Conservation (phyloP, 768 basidiomycete genomes). For the Tulasnella calospora region DNA sequence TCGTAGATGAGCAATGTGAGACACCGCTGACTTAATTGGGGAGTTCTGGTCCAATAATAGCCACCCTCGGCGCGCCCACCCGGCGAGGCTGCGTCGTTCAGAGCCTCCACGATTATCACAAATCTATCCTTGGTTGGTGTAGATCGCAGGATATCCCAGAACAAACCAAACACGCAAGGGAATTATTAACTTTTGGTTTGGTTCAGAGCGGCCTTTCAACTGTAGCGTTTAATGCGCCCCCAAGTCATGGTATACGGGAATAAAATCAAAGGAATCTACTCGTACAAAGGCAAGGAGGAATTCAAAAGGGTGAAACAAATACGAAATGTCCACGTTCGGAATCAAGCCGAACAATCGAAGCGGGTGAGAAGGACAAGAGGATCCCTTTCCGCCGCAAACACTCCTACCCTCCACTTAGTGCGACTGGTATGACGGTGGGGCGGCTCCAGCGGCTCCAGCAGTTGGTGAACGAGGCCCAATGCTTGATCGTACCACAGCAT, state of each 20-base stretch:
- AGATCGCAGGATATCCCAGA: not conserved
- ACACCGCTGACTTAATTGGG: not conserved
- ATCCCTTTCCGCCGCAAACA: not conserved
- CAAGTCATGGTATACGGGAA: not conserved
- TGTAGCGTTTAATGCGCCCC: not conserved
- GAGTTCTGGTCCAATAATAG: not conserved
- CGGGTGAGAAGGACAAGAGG: not conserved
- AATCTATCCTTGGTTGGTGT: not conserved
- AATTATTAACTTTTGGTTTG: not conserved
- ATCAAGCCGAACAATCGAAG: not conserved
- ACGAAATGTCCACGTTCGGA: not conserved
- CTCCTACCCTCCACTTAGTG: not conserved
- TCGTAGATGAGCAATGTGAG: not conserved
- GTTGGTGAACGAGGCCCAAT: constrained; percentile 34
- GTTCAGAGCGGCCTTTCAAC: not conserved
- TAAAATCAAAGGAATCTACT: not conserved
- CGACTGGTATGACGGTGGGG: not conserved
- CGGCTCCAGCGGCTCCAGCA: too few relatives aligned
- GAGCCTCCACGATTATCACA: not conserved
- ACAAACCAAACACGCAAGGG: not conserved
- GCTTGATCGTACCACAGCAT: constrained; percentile 69
- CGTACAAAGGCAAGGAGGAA: not conserved
- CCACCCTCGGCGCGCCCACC: not conserved
- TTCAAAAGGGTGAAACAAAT: not conserved
- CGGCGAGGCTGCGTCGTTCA: not conserved